phyloP scores from a whole-genome alignment of 2,329 filamentous ascomycete genomes.

The Orbilia javanica region DNA sequence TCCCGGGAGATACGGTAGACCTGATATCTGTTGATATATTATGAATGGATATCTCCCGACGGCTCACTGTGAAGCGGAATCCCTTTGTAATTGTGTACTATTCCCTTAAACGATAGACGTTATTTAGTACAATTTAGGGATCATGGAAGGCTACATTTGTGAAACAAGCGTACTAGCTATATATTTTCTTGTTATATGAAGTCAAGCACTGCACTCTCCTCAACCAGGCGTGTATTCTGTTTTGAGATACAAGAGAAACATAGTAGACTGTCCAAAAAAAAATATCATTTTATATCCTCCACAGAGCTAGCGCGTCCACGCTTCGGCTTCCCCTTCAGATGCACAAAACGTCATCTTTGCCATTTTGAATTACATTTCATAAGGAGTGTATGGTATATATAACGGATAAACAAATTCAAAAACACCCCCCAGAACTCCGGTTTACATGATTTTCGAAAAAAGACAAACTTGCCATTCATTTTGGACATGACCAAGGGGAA shows the following conservation, averaged over 20 bases:
- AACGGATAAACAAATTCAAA: conserved; percentile 13
- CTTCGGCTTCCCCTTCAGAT: background rate
- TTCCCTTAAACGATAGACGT: background rate
- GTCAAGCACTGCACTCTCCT: background rate
- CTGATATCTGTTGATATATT: too few species aligned
- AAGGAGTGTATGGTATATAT: conserved; percentile 29
- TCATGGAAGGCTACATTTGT: background rate
- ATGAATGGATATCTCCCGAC: background rate
- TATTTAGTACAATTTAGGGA: background rate
- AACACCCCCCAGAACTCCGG: conserved; percentile 48
- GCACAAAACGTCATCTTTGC: conserved; percentile 6
- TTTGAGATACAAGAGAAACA: conserved; percentile 12
- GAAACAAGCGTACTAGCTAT: background rate
- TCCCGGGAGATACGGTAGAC: background rate
- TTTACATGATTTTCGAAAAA: conserved; percentile 47
- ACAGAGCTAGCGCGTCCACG: background rate
- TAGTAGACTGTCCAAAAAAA: conserved; percentile 7
- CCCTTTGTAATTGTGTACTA: background rate
- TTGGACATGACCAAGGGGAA: conserved; percentile 44
- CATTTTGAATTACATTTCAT: conserved; percentile 36
- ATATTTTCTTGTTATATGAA: background rate
- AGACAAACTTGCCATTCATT: conserved; percentile 41
- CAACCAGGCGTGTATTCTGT: conserved; percentile 16
- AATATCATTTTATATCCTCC: conserved; percentile 30
- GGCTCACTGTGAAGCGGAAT: background rate